Evolutionary conservation across 2,329 filamentous ascomycete genomes (phyloP), one percentile per base, ranked within the genome.

Genomic region (Ophiosphaerella herpotricha): DNA sequence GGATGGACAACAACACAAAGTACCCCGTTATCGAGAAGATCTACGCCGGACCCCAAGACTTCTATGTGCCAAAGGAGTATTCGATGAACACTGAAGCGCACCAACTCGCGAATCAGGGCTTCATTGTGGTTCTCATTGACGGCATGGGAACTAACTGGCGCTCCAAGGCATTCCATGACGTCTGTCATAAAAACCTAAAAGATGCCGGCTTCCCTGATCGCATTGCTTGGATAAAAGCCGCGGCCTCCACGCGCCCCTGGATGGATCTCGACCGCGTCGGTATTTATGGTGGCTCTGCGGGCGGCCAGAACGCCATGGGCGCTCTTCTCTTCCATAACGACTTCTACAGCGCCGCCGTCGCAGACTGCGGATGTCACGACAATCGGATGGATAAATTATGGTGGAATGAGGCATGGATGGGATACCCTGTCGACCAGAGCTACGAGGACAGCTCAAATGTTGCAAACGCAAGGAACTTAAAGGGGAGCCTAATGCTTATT

Each of bases 141-240:
- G 64, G 64, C 35, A 67, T 66, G 64, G 63, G 64, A 35, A 64
- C 58, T 24, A 66, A 65, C 46, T 65, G 63, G 63, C 64, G 64
- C 52, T 60, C 57, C 32, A 66, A 65, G 47, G 55, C 60, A n/a
- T 67, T 67, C 50, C 64, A 67, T 52, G 50, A 67, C 35, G 52
- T 59, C 26, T 63, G 58, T 39, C 39, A 53, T 39, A 66, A 66
- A 50, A 66, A 67, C 43, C 58, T 67, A 41, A 65, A 64, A 54
- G 64, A 67, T 32, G 64, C 55, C 18, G 63, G 64, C 6, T 61
- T 64, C 34, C 63, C 58, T 16, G 64, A 67, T 47, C 63, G 58
- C 13, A 67, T 66, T 24, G 60, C 63, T 3, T 67, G 63, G 63
- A 62, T 67, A 54, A 65, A 59, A 48, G 55, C 60, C 7, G 64